phyloP scores from a whole-genome alignment of 2,329 filamentous ascomycete genomes.

The Aspergillus unguis region DNA sequence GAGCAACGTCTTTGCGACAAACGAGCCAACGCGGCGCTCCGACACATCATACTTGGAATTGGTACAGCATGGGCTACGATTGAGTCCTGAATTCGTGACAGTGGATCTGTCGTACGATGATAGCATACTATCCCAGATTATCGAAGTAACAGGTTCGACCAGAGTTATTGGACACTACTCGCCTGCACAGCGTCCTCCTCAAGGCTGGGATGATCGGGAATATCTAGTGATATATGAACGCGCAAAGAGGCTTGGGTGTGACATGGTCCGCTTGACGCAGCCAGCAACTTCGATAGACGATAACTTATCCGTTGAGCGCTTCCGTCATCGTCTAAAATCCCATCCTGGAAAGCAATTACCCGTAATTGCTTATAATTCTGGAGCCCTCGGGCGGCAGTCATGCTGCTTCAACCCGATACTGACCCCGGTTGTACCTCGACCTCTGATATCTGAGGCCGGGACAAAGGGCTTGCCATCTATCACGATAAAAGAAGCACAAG shows the following conservation, averaged over 20 bases:
- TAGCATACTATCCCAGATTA: slow-evolving; percentile 49
- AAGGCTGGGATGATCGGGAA: slow-evolving; percentile 55
- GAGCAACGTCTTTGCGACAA: slow-evolving; percentile 22
- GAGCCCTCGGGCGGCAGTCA: slow-evolving; percentile 60
- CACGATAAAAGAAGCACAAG: slow-evolving; percentile 62
- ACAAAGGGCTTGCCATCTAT: slow-evolving; percentile 49
- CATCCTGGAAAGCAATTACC: slow-evolving; percentile 48
- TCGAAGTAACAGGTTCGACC: slow-evolving; percentile 52
- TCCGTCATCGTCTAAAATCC: slow-evolving; percentile 51
- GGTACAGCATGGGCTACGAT: slow-evolving; percentile 57
- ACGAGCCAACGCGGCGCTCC: slow-evolving; percentile 23
- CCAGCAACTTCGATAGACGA: slow-evolving; percentile 58
- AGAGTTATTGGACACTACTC: slow-evolving; percentile 61
- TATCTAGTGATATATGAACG: slow-evolving; percentile 59
- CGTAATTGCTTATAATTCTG: slow-evolving; percentile 64
- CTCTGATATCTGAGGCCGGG: slow-evolving; percentile 44
- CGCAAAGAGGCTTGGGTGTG: slow-evolving; percentile 57
- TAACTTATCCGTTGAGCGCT: slow-evolving; percentile 58
- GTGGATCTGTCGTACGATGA: slow-evolving; percentile 60
- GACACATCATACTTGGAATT: slow-evolving; percentile 53
- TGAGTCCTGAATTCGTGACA: slow-evolving; percentile 62
- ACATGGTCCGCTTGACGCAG: slow-evolving; percentile 60
- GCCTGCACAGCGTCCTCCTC: slow-evolving; percentile 38
- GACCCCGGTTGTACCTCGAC: slow-evolving; percentile 57
- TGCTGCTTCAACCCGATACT: slow-evolving; percentile 64